These are phyloP conservation scores for Posidonia australis DNA, from an alignment of 106 monocot genomes.

Conservation along the genomic window DNA sequence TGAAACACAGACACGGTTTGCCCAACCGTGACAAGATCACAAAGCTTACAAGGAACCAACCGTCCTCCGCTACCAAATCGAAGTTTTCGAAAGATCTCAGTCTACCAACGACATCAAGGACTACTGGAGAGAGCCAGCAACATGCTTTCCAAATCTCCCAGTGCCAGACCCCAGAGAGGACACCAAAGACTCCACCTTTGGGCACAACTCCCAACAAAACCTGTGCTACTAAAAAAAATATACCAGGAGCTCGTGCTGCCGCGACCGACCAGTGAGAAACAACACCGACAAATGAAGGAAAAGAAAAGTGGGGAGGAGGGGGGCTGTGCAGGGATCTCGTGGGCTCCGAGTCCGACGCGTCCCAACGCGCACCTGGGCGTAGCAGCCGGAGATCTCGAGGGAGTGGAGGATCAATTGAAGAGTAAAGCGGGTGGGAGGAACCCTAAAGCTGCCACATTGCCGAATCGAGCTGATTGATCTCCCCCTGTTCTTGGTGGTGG, in stretches of 20 bases:
- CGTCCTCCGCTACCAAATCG: no score
- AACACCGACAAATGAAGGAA: neutral
- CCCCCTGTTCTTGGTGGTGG: no score
- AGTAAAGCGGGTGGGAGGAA: neutral
- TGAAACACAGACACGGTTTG: neutral
- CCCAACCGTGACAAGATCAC: no score
- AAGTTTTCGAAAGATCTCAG: neutral
- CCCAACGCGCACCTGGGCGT: neutral
- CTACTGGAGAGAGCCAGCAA: neutral
- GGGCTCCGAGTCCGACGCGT: neutral
- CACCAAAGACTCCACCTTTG: slow-evolving; percentile 2
- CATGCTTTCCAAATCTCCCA: neutral
- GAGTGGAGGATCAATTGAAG: neutral
- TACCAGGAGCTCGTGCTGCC: neutral
- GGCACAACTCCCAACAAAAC: neutral
- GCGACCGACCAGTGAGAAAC: neutral
- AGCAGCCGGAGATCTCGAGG: neutral
- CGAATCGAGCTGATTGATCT: neutral
- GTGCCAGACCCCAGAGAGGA: neutral
- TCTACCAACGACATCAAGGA: neutral
- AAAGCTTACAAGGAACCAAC: neutral
- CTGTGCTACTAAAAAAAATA: neutral
- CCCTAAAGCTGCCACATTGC: slow-evolving; percentile 4
- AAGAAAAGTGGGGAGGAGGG: neutral
- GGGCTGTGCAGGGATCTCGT: neutral